phyloP scores from a whole-genome alignment of 768 basidiomycete genomes.

The Dioszegia hungarica region DNA sequence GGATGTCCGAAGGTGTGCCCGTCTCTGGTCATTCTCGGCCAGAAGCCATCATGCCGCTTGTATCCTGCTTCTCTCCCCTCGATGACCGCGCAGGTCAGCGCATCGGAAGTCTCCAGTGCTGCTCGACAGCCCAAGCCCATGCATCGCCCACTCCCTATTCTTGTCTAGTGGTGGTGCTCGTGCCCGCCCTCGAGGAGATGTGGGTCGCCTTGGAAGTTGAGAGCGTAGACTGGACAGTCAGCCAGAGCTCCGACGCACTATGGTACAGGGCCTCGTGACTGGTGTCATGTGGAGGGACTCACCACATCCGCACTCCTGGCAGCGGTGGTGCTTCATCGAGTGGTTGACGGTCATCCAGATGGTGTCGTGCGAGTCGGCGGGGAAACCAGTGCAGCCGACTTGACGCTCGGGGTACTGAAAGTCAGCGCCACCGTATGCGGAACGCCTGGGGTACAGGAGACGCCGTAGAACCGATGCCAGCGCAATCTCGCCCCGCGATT shows the following conservation, averaged over 20 bases:
- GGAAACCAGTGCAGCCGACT: conserved; percentile 90
- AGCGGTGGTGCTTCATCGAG: conserved; percentile 59
- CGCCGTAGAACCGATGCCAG: too few species aligned
- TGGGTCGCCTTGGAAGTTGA: conserved; percentile 63
- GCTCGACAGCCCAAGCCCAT: too few species aligned
- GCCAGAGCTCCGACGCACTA: neutral
- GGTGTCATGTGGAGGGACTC: conserved; percentile 34
- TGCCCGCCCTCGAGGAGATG: conserved; percentile 50
- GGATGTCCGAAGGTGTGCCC: too few species aligned
- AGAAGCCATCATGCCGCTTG: too few species aligned
- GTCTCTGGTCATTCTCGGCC: too few species aligned
- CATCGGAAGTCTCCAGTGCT: too few species aligned
- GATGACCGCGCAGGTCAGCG: too few species aligned
- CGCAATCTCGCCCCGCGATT: too few species aligned
- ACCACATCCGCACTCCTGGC: conserved; percentile 93
- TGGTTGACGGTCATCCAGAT: conserved; percentile 73
- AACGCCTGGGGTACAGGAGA: too few species aligned
- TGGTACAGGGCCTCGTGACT: conserved; percentile 1
- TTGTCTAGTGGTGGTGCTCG: conserved; percentile 51
- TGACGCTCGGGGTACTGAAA: conserved; percentile 67
- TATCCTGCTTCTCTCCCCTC: too few species aligned
- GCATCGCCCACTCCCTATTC: neutral
- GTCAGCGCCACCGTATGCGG: conserved; percentile 1
- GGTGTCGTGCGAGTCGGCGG: conserved; percentile 91
- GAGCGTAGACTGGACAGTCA: conserved; percentile 58